phyloP scores from a whole-genome alignment of 78 protist species.

The Emiliania huxleyi region DNA sequence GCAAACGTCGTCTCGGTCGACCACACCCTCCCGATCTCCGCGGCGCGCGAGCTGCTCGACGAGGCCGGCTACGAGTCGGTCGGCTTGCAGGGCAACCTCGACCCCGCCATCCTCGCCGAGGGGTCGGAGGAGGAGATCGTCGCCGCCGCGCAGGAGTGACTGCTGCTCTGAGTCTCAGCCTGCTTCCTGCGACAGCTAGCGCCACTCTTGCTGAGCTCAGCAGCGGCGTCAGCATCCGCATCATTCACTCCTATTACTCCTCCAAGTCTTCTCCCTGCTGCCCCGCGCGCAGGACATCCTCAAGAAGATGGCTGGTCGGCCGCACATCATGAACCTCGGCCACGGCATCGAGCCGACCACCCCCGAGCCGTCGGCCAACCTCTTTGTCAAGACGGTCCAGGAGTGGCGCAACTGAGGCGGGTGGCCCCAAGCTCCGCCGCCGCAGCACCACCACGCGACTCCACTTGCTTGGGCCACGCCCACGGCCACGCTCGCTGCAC shows the following conservation, averaged over 20 bases:
- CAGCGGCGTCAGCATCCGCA: too few species aligned
- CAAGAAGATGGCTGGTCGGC: not conserved
- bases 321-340: not conserved
- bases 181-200: too few species aligned
- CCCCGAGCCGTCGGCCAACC: not conserved
- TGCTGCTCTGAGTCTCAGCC: too few species aligned
- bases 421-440: too few species aligned
- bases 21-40: not conserved
- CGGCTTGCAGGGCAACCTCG: constrained; percentile 28
- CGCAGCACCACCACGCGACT: too few species aligned
- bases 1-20: not conserved
- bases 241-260: too few species aligned
- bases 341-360: constrained; percentile 30
- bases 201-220: too few species aligned
- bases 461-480: too few species aligned
- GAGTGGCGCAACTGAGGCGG: too few species aligned
- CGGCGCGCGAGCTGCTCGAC: not conserved
- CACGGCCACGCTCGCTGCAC: too few species aligned
- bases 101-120: not conserved
- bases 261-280: too few species aligned
- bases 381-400: constrained; percentile 6
- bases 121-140: not conserved
- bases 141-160: too few species aligned
- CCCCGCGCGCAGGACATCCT: not conserved
- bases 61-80: not conserved